Evolutionary conservation across 2,329 filamentous ascomycete genomes (phyloP).

Genomic region (Sordariomycetes sp.): DNA sequence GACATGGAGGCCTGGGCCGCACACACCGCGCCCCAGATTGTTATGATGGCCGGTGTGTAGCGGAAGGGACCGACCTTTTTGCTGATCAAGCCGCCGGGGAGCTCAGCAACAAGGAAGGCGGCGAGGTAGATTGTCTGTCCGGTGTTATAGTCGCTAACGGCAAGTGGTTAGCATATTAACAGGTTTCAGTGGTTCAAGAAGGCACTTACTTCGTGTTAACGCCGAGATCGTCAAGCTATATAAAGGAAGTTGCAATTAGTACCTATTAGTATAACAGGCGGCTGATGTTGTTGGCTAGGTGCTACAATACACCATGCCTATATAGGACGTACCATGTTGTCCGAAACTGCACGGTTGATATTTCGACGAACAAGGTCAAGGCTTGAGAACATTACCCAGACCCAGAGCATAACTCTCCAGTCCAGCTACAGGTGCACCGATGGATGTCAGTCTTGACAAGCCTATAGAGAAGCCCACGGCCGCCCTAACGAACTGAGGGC

Average conservation of each 20-base stretch:
- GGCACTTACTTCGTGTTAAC: slow-evolving; percentile 22
- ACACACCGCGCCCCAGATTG: slow-evolving; percentile 39
- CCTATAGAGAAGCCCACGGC: no score
- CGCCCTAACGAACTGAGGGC: no score
- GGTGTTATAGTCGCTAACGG: slow-evolving; percentile 28
- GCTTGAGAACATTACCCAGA: slow-evolving; percentile 36
- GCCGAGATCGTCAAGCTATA: slow-evolving; percentile 21
- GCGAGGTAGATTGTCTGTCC: slow-evolving; percentile 38
- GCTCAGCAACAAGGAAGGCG: slow-evolving; percentile 41
- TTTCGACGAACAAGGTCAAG: slow-evolving; percentile 35
- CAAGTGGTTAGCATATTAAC: background rate
- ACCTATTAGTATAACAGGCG: no score
- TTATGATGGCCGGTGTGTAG: slow-evolving; percentile 47
- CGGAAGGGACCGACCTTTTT: slow-evolving; percentile 35
- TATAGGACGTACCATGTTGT: slow-evolving; percentile 24
- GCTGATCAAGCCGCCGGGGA: slow-evolving; percentile 46
- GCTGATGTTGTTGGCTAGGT: no score
- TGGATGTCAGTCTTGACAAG: background rate
- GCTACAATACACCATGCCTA: no score
- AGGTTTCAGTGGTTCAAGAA: background rate
- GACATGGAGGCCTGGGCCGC: slow-evolving; percentile 11
- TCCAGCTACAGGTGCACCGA: slow-evolving; percentile 13
- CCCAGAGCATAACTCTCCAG: slow-evolving; percentile 26
- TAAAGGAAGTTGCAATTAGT: no score
- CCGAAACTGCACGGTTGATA: slow-evolving; percentile 28